phyloP scores from a whole-genome alignment of 768 basidiomycete species.

The Lactarius pseudohatsudake region DNA sequence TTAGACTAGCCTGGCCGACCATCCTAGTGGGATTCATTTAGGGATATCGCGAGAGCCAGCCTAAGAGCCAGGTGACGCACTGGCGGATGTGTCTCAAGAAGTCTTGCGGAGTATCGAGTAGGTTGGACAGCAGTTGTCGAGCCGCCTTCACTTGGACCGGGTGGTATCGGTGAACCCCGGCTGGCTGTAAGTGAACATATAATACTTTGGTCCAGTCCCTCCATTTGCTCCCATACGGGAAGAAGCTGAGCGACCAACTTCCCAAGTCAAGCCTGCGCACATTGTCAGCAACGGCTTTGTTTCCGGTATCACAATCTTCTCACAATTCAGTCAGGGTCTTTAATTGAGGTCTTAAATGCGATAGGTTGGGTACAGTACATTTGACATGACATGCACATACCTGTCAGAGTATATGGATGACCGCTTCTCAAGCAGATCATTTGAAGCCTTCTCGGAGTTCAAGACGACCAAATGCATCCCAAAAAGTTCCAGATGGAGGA shows the following conservation, averaged over 20 bases:
- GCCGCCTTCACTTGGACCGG: slow-evolving; percentile 35
- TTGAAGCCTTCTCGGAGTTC: slow-evolving; percentile 34
- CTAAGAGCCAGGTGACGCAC: slow-evolving; percentile 34
- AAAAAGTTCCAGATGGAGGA: slow-evolving; percentile 32
- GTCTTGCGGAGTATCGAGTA: slow-evolving; percentile 41
- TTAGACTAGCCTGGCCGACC: slow-evolving; percentile 40
- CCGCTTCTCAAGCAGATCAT: slow-evolving; percentile 36
- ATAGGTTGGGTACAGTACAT: neutral
- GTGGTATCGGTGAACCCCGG: slow-evolving; percentile 36
- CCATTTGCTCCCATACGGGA: slow-evolving; percentile 45
- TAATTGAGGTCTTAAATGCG: slow-evolving; percentile 27
- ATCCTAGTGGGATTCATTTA: neutral
- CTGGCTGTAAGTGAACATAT: slow-evolving; percentile 41
- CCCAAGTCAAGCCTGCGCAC: slow-evolving; percentile 42
- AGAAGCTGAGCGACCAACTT: slow-evolving; percentile 41
- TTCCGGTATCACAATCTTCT: neutral
- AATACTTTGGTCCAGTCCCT: slow-evolving; percentile 43
- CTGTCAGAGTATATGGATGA: slow-evolving; percentile 38
- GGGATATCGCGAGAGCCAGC: neutral
- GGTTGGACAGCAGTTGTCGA: slow-evolving; percentile 36
- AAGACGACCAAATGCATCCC: slow-evolving; percentile 33
- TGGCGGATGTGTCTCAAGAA: slow-evolving; percentile 38
- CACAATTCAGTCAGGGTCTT: slow-evolving; percentile 33
- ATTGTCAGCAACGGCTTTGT: neutral
- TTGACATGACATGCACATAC: slow-evolving; percentile 8